Conservation (phyloP, 2,329 filamentous ascomycete genomes). For the Penicillium sumatraense region DNA sequence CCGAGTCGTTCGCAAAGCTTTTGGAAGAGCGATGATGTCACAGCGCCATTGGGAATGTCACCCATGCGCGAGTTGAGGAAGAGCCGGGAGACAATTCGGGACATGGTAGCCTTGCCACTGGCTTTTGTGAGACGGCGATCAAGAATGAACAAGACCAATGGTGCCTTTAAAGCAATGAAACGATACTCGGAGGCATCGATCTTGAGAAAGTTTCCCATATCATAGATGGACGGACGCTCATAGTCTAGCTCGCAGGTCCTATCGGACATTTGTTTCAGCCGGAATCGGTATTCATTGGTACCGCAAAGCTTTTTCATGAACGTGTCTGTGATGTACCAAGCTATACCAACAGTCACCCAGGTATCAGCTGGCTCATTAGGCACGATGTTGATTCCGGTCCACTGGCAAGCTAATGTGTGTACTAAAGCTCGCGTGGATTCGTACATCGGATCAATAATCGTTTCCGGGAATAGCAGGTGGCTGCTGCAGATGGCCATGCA, state of each 20-base stretch:
- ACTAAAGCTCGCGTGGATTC: slow-evolving; percentile 80
- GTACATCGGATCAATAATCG: slow-evolving; percentile 83
- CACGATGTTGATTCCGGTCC: slow-evolving; percentile 91
- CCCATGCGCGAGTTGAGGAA: slow-evolving; percentile 86
- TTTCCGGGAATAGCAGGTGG: slow-evolving; percentile 80
- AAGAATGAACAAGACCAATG: slow-evolving; percentile 89
- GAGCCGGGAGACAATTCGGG: slow-evolving; percentile 82
- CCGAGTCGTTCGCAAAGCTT: slow-evolving; percentile 85
- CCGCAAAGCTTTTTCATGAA: slow-evolving; percentile 91
- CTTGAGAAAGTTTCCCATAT: slow-evolving; percentile 76
- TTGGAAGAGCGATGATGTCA: slow-evolving; percentile 78
- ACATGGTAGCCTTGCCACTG: slow-evolving; percentile 80
- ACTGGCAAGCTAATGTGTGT: slow-evolving; percentile 85
- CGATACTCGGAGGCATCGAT: slow-evolving; percentile 85
- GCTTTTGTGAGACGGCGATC: slow-evolving; percentile 90
- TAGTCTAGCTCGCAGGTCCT: slow-evolving; percentile 80
- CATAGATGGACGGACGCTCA: slow-evolving; percentile 78
- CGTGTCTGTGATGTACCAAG: slow-evolving; percentile 92
- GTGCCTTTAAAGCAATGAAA: slow-evolving; percentile 88
- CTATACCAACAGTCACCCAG: slow-evolving; percentile 88
- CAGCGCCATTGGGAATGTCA: slow-evolving; percentile 69
- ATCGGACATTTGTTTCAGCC: slow-evolving; percentile 84
- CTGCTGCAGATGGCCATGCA: slow-evolving; percentile 88
- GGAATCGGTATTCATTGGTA: slow-evolving; percentile 91
- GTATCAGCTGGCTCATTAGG: slow-evolving; percentile 78